Percentiles rank a stretch among this genome's conserved stretches.
These are phyloP conservation scores for Poterioochromonas sp. DNA, from an alignment of 352 stramenopile species.

Conservation along the genomic window DNA sequence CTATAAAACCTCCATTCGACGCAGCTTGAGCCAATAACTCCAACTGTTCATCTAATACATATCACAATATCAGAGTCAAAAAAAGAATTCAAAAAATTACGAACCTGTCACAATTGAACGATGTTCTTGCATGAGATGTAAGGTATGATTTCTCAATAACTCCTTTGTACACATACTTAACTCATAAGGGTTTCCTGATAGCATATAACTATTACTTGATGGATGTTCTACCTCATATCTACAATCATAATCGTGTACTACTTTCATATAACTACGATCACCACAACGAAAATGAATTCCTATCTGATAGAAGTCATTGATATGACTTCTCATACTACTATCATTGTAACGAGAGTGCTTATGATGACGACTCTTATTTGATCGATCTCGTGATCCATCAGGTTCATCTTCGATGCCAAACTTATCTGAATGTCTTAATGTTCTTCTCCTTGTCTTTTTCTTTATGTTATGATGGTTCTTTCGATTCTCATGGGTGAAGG, in stretches of 20 bases:
- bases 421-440: neutral
- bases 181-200: neutral
- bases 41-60: no score
- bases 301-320: neutral
- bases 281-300: constrained; percentile 20
- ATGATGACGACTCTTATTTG: neutral
- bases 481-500: neutral
- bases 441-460: neutral
- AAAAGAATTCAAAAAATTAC: neutral
- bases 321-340: neutral
- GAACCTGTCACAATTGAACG: neutral
- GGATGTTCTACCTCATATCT: neutral
- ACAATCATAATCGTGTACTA: neutral
- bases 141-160: neutral
- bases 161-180: neutral
- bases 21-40: neutral
- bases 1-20: neutral
- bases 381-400: no score
- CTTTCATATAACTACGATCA: neutral
- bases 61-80: no score
- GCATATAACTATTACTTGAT: neutral
- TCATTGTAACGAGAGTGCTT: neutral
- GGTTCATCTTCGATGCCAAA: neutral
- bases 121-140: neutral
- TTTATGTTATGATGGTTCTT: no score